Evolutionary conservation across 345 rosid species (phyloP), one percentile per base, ranked within the genome.

Genomic region (Bruguiera sexangula): DNA sequence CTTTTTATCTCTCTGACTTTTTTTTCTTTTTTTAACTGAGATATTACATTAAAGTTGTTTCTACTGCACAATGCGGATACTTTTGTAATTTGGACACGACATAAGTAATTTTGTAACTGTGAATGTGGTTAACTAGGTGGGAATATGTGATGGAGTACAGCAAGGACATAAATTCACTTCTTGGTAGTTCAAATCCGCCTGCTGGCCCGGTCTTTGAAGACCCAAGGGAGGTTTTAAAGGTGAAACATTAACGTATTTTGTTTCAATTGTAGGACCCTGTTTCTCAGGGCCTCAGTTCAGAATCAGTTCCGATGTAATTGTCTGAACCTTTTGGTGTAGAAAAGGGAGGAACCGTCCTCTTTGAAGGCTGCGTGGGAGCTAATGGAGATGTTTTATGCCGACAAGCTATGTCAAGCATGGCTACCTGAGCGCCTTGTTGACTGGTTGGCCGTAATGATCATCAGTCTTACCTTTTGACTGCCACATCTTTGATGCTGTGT

Each of bases 291-390:
- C 15, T 2, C 6, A 10, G 21, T 48, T 27, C 27, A 19, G 54
- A 24, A 13, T 55, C 29, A 9, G 7, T 53, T 51, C 31, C 21
- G 52, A 15, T 62, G 15, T 68, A 9, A 66, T 34, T 43, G 18
- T 53, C 19, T 19, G 9, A 32, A 54, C 7, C 6, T 6, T 27
- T 63, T 66, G 20, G 37, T 79, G 76, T 67, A 92, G 96, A 82
- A 73, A 75, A 75, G 61, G 66, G 87, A 80, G 65, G 81, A 83
- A 72, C 88, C 94, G 37, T 87, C 83, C 11, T 76, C 79, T 77
- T 84, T 92, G 73, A 92, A 86, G 82, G 99, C 96, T 72, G 99
- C 96, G 4, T 95, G 99, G 99, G 94, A 90, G 84, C 81, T 95
- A 81, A 84, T 95, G 93, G 97, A 95, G 64, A 76, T 90, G 54